A percentile compares a stretch with the other conserved stretches of the same genome.
These are phyloP conservation scores for Mortierella sp. DNA, from an alignment of 371 early-diverging fungal genomes.

Conservation along the genomic window DNA sequence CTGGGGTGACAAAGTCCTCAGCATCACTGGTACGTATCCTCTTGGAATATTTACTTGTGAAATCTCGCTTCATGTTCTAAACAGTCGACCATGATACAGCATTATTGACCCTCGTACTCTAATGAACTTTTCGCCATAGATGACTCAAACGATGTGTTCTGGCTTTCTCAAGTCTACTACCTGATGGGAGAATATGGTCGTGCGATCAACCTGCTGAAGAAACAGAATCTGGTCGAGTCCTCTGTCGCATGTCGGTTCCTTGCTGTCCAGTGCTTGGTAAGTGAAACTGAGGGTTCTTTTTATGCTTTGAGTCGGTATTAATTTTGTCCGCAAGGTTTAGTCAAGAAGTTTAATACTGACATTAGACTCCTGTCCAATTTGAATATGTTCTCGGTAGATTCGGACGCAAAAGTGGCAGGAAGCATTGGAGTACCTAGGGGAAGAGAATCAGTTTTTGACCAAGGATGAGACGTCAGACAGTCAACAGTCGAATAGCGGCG, in stretches of 20 bases:
- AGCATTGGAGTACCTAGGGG: slow-evolving; percentile 70
- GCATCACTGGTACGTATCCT: slow-evolving; percentile 61
- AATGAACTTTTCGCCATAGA: slow-evolving; percentile 51
- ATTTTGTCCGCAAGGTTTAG: slow-evolving; percentile 19
- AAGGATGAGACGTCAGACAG: slow-evolving; percentile 30
- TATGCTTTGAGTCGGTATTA: background rate
- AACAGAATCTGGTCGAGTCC: slow-evolving; percentile 61
- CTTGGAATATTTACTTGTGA: background rate
- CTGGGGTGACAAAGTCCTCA: slow-evolving; percentile 73
- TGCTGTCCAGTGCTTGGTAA: slow-evolving; percentile 75
- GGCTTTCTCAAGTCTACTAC: slow-evolving; percentile 72
- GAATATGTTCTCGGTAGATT: slow-evolving; percentile 57
- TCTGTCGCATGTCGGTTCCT: slow-evolving; percentile 73
- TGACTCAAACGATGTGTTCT: slow-evolving; percentile 69
- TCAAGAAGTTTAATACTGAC: background rate
- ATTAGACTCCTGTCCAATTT: background rate
- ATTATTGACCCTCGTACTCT: too few relatives aligned
- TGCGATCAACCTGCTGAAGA: slow-evolving; percentile 68
- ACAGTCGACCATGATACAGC: background rate
- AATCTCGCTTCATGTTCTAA: background rate
- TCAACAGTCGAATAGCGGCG: slow-evolving; percentile 38
- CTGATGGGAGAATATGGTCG: slow-evolving; percentile 71
- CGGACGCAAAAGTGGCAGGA: slow-evolving; percentile 71
- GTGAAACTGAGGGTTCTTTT: background rate
- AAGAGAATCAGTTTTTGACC: slow-evolving; percentile 66